Base-by-base conservation (phyloP, 768 basidiomycete genomes). In the Kwoniella newhampshirensis region DNA sequence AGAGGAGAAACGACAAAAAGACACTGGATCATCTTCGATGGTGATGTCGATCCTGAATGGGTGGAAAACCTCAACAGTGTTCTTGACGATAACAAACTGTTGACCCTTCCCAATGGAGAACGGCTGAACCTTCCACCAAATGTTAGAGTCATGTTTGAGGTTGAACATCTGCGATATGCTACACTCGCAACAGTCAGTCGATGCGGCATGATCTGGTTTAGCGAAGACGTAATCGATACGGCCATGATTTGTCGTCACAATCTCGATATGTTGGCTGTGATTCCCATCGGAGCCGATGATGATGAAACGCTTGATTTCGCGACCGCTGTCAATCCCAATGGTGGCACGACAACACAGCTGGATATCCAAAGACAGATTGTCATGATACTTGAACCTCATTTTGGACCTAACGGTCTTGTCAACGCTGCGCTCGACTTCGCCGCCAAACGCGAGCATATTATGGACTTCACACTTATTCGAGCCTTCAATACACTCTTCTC, bases 141-240 rank as follows among this genome's bases (percentile, higher is more conserved):
- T 71, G 92, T 99, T 21, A 87, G 96, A 51, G 93, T 99, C 76
- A 94, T 99, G 91, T 98, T 99, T 74, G 96, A 99, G 75, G 96
- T 98, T 54, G 96, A 98, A 75, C 91, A 96, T 75, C 83, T 99
- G 64, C 88, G 86, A 68, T 99, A 94, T 75, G 96, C 96, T 0
- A 99, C 96, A 3, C 85, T 88, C 51, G 96, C 96, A 15, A 99
- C 96, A 25, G 96, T 99, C 81, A 96, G 91, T 84, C 93, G 96
- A 54, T 99, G 96, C 71, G 96, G 96, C 75, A 99, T 99, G 96
- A 94, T 99, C 67, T 99, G 96, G 96, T 99, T 99, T 80, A 97
- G 92, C 74, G 92, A 97, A 57, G 92, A 97, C 63, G 86, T 96
- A 45, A 85, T 99, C 25, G 87, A 90, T 62, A 86, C 92, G 5